phyloP scores from a whole-genome alignment of 2,329 filamentous ascomycete genomes.

The Aspergillus candidus region DNA sequence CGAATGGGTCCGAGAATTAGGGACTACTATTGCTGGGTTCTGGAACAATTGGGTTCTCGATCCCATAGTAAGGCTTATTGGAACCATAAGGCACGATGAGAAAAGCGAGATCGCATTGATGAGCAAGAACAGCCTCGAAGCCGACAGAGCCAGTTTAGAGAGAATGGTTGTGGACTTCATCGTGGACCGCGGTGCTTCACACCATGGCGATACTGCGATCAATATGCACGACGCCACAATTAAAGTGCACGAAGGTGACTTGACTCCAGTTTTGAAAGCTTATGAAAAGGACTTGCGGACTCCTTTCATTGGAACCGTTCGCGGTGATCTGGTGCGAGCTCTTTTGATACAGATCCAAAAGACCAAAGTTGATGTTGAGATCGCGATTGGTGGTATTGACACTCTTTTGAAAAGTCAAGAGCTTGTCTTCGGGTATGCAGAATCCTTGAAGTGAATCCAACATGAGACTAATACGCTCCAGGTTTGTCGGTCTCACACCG shows the following conservation, averaged over 20 bases:
- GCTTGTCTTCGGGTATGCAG: conserved; percentile 68
- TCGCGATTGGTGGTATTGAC: conserved; percentile 94
- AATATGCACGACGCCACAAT: conserved; percentile 69
- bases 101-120: conserved; percentile 93
- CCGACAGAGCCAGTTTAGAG: conserved; percentile 85
- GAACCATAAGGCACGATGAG: conserved; percentile 88
- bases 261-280: conserved; percentile 83
- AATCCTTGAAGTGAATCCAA: neutral
- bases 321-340: conserved; percentile 81
- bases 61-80: conserved; percentile 72
- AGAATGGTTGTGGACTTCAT: conserved; percentile 98
- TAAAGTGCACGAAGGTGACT: conserved; percentile 83
- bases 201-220: conserved; percentile 39
- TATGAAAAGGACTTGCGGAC: conserved; percentile 83
- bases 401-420: conserved; percentile 92
- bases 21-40: conserved; percentile 75
- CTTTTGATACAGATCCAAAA: conserved; percentile 96
- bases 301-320: conserved; percentile 74
- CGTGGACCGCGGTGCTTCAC: conserved; percentile 64
- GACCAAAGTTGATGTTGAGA: conserved; percentile 96
- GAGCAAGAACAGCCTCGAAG: conserved; percentile 84
- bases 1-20: conserved; percentile 73
- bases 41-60: conserved; percentile 96
- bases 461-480: conserved; percentile 19
- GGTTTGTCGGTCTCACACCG: conserved; percentile 90